Evolutionary conservation across 116 monocot species (phyloP).

Genomic region (Dioscorea cayenensis): DNA sequence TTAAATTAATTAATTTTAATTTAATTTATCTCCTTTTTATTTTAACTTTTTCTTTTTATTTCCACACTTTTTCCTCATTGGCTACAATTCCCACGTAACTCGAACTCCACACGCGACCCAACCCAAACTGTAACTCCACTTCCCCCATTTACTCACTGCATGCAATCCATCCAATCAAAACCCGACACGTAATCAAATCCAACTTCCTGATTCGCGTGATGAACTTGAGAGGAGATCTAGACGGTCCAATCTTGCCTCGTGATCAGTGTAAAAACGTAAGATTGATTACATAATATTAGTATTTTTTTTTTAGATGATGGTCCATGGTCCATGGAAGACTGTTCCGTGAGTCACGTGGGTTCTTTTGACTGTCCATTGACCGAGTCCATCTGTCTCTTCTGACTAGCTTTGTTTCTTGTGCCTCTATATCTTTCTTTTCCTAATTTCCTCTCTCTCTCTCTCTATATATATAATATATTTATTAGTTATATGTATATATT

Average conservation of each 20-base stretch:
- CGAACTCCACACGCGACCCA: background rate
- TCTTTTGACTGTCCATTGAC: slow-evolving; percentile 65
- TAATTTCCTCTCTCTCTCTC: slow-evolving; percentile 4
- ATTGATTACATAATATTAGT: slow-evolving; percentile 22
- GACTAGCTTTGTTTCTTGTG: slow-evolving; percentile 19
- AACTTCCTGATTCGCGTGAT: background rate
- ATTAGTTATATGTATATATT: background rate
- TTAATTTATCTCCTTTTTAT: background rate
- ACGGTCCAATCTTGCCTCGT: slow-evolving; percentile 17
- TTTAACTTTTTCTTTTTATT: background rate
- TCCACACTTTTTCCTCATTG: background rate
- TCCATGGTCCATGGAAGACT: slow-evolving; percentile 36
- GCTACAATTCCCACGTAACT: background rate
- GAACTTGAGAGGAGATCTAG: background rate
- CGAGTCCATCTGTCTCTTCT: slow-evolving; percentile 19
- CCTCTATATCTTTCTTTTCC: background rate
- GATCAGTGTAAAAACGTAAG: slow-evolving; percentile 21
- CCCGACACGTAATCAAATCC: background rate
- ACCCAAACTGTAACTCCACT: background rate
- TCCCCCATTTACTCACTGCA: background rate
- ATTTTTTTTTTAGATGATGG: too few species aligned
- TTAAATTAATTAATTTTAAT: background rate
- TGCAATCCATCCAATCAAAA: background rate
- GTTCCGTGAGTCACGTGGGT: slow-evolving; percentile 67
- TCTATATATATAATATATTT: background rate